phyloP scores from a whole-genome alignment of 306 rosid genomes.

The Boehmeria nivea region DNA sequence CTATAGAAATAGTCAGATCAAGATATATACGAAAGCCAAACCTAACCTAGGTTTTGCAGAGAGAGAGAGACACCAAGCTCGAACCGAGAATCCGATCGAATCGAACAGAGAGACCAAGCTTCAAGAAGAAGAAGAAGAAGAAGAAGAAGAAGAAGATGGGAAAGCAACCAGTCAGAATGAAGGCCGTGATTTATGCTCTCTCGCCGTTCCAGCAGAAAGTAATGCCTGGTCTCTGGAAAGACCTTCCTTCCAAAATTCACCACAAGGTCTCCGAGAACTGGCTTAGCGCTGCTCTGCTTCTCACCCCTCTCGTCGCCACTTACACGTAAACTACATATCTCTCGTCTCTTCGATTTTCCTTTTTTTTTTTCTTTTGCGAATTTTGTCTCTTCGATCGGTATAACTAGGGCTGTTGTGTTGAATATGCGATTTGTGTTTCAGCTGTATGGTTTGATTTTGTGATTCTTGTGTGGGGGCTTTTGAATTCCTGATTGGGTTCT shows the following conservation, averaged over 20 bases:
- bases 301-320: conserved; percentile 50
- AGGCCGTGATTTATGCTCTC: conserved; percentile 58
- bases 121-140: not conserved
- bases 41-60: too few relatives aligned
- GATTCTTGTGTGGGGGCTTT: too few relatives aligned
- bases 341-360: not conserved
- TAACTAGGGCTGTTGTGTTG: too few relatives aligned
- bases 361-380: not conserved
- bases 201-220: conserved; percentile 83
- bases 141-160: conserved; percentile 39
- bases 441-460: too few relatives aligned
- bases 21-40: too few relatives aligned
- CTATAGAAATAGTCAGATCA: too few relatives aligned
- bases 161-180: conserved; percentile 51
- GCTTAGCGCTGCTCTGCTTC: conserved; percentile 52
- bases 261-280: conserved; percentile 80
- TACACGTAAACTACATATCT: conserved; percentile 30
- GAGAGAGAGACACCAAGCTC: too few relatives aligned
- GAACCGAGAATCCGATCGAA: not conserved
- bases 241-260: conserved; percentile 56
- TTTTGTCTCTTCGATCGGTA: too few relatives aligned
- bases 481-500: too few relatives aligned
- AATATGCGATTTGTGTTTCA: too few relatives aligned
- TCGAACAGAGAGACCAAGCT: not conserved
- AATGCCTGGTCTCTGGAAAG: conserved; percentile 73